These are phyloP conservation scores for Pichia sp. DNA, from an alignment of 1,139 yeast species.

Conservation along the genomic window DNA sequence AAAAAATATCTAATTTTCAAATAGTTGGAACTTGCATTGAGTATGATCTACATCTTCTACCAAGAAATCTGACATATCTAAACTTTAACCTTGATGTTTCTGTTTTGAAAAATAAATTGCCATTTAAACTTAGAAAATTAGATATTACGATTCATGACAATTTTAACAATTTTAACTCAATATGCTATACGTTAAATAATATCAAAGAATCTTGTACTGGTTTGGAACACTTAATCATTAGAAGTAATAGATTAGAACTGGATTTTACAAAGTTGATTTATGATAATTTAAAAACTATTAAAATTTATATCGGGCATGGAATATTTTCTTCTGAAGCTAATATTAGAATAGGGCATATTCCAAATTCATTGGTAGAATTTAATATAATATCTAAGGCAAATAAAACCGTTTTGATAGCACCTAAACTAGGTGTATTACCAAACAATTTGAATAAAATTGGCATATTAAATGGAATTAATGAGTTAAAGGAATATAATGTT, in stretches of 20 bases:
- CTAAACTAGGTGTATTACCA: not conserved
- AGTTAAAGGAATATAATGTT: conserved; percentile 4
- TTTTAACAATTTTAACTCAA: not conserved
- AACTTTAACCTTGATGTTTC: conserved; percentile 3
- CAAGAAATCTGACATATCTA: conserved; percentile 2
- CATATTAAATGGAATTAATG: conserved; percentile 5
- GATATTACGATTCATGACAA: not conserved
- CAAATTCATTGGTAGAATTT: not conserved
- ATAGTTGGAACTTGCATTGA: conserved; percentile 3
- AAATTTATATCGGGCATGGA: conserved; percentile 1
- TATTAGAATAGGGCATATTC: conserved; percentile 5
- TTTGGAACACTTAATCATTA: conserved; percentile 2
- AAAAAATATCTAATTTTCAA: conserved; percentile 1
- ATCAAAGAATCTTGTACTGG: not conserved
- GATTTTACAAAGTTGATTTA: conserved; percentile 6
- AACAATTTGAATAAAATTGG: not conserved
- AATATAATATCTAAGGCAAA: conserved; percentile 4
- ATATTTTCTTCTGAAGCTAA: conserved; percentile 1
- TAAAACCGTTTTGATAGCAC: conserved; percentile 3
- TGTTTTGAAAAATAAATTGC: conserved; percentile 2
- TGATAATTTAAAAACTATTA: conserved; percentile 2
- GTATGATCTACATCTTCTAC: conserved; percentile 6
- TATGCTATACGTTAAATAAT: not conserved
- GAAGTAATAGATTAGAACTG: not conserved
- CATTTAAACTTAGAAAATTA: not conserved